phyloP scores from a whole-genome alignment of 192 early-diverging fungal species.

The Kappamyces sp. region DNA sequence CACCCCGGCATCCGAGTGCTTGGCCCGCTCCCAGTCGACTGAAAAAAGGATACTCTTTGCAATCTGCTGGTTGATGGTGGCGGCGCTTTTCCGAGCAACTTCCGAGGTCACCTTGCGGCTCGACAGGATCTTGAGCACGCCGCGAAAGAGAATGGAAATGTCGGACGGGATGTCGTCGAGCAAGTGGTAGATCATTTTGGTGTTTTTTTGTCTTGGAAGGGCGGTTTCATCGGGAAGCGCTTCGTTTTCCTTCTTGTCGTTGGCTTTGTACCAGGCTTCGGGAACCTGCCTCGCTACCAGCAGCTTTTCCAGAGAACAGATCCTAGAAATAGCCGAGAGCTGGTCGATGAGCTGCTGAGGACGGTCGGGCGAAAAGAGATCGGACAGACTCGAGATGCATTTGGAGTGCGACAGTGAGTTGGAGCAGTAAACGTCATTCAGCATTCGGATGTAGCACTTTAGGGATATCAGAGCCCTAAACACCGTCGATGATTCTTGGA shows the following conservation, averaged over 20 bases:
- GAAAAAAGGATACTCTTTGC: too few relatives aligned
- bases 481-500: constrained; percentile 39
- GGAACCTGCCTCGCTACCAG: constrained; percentile 53
- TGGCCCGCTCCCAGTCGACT: too few relatives aligned
- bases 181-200: constrained; percentile 56
- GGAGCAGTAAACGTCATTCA: constrained; percentile 66
- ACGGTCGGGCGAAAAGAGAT: constrained; percentile 51
- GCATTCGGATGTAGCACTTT: constrained; percentile 53
- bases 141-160: constrained; percentile 61
- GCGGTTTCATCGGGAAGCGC: not conserved
- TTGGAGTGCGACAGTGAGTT: constrained; percentile 59
- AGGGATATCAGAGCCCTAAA: constrained; percentile 56
- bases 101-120: not conserved
- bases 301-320: constrained; percentile 59
- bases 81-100: too few relatives aligned
- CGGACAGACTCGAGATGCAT: constrained; percentile 51
- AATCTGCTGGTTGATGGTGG: too few relatives aligned
- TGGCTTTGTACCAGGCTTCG: constrained; percentile 58
- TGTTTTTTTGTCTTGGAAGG: constrained; percentile 44
- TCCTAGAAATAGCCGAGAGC: constrained; percentile 22
- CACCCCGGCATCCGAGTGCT: not conserved
- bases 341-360: constrained; percentile 46
- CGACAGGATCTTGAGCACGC: constrained; percentile 18
- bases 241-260: constrained; percentile 17
- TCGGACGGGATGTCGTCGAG: constrained; percentile 60